phyloP scores from a whole-genome alignment of 192 early-diverging fungal genomes.

The Backusella luteola region DNA sequence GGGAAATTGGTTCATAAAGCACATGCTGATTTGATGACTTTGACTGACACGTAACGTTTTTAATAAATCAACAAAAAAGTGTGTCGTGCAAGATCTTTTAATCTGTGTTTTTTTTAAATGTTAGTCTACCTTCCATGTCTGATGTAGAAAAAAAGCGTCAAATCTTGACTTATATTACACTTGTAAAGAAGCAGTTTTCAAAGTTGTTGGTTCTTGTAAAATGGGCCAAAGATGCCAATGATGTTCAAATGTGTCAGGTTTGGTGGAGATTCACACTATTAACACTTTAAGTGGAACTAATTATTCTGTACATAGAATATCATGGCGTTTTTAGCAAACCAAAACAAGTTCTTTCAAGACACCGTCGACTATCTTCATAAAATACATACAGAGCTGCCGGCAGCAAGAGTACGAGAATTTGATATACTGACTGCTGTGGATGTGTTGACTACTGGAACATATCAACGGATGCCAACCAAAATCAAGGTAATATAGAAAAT shows the following conservation, averaged over 20 bases:
- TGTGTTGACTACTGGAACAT: conserved; percentile 81
- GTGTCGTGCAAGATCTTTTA: neutral
- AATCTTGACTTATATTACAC: conserved; percentile 62
- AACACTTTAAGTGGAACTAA: too few species aligned
- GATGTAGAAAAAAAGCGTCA: conserved; percentile 57
- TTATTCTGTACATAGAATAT: conserved; percentile 26
- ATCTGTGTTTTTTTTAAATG: neutral
- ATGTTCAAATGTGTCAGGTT: conserved; percentile 73
- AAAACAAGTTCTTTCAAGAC: conserved; percentile 36
- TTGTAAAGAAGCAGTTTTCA: conserved; percentile 61
- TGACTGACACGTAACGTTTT: conserved; percentile 56
- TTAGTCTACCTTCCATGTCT: conserved; percentile 55
- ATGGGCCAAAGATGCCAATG: conserved; percentile 68
- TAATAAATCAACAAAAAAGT: neutral
- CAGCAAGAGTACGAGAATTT: conserved; percentile 67
- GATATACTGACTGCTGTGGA: conserved; percentile 84
- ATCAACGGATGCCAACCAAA: conserved; percentile 72
- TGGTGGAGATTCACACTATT: neutral
- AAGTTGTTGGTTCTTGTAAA: conserved; percentile 75
- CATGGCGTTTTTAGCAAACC: conserved; percentile 33
- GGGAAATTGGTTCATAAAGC: conserved; percentile 61
- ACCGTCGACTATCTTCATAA: conserved; percentile 35
- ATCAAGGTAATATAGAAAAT: conserved; percentile 53
- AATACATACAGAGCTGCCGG: conserved; percentile 40
- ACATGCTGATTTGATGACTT: conserved; percentile 64